These are phyloP conservation scores for Tremella yokohamensis DNA, from an alignment of 768 basidiomycete species.

Conservation along the genomic window DNA sequence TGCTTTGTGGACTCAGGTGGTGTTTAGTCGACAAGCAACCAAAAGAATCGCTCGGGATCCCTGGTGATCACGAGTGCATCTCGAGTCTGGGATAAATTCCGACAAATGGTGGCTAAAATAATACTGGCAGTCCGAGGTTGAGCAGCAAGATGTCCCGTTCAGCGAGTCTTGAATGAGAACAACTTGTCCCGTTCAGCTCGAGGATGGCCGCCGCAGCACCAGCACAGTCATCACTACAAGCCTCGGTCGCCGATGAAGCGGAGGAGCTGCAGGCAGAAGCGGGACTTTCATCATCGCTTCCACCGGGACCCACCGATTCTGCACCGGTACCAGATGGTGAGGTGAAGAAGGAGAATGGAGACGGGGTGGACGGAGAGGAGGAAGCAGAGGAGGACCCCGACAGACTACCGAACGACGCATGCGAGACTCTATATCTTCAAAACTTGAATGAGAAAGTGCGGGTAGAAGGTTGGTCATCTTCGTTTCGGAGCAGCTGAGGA, in stretches of 20 bases:
- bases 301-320: background rate
- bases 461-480: conserved; percentile 46
- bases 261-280: conserved; percentile 10
- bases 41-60: no score
- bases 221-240: conserved; percentile 2
- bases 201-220: background rate
- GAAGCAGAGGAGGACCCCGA: conserved; percentile 25
- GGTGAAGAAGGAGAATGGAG: conserved; percentile 15
- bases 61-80: no score
- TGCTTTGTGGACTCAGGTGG: no score
- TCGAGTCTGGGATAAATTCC: no score
- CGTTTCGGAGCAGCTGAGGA: background rate
- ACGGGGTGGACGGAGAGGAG: conserved; percentile 13
- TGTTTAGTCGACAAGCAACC: no score
- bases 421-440: conserved; percentile 91
- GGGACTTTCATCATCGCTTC: background rate
- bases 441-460: conserved; percentile 83
- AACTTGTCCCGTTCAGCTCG: no score
- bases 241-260: conserved; percentile 11
- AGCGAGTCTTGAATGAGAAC: no score
- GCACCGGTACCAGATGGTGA: background rate
- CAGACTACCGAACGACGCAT: conserved; percentile 51
- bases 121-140: no score
- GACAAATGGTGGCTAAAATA: no score
- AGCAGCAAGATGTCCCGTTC: no score